Evolutionary conservation across 176 grass and related monocot species (phyloP).

Genomic region (Dactylis glomerata): DNA sequence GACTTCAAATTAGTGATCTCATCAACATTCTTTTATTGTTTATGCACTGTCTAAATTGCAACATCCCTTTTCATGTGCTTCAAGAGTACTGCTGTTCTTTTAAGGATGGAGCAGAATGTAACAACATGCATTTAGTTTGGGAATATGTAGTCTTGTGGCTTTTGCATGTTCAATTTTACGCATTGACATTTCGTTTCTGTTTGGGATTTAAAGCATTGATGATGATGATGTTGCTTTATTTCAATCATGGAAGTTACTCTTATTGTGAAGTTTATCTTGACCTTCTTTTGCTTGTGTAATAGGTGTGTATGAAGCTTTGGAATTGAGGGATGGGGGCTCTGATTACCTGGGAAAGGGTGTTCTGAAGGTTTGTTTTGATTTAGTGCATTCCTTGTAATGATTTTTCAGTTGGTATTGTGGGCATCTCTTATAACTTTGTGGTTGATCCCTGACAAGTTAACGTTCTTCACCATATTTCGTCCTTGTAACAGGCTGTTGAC

Average conservation of each 20-base stretch:
- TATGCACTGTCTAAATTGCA: background rate
- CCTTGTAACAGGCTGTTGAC: slow-evolving; percentile 52
- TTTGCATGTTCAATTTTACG: background rate
- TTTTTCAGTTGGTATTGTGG: background rate
- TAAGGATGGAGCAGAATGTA: background rate
- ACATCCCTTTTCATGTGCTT: background rate
- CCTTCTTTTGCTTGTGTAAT: background rate
- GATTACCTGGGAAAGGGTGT: slow-evolving; percentile 93
- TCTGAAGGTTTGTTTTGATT: slow-evolving; percentile 50
- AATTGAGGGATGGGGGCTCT: slow-evolving; percentile 84
- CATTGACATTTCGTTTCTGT: background rate
- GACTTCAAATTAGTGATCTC: background rate
- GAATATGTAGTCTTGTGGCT: background rate
- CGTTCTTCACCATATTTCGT: background rate
- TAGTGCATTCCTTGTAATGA: background rate
- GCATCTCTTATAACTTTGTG: background rate
- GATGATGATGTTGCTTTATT: background rate
- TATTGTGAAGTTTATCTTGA: background rate
- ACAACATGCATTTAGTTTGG: background rate
- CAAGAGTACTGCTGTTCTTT: background rate
- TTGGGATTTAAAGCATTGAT: background rate
- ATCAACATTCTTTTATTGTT: background rate
- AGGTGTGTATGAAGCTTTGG: slow-evolving; percentile 93
- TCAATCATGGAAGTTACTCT: background rate
- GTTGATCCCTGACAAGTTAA: background rate